phyloP scores from a whole-genome alignment of 139 green algal genomes.

The Zygnema cylindricum region DNA sequence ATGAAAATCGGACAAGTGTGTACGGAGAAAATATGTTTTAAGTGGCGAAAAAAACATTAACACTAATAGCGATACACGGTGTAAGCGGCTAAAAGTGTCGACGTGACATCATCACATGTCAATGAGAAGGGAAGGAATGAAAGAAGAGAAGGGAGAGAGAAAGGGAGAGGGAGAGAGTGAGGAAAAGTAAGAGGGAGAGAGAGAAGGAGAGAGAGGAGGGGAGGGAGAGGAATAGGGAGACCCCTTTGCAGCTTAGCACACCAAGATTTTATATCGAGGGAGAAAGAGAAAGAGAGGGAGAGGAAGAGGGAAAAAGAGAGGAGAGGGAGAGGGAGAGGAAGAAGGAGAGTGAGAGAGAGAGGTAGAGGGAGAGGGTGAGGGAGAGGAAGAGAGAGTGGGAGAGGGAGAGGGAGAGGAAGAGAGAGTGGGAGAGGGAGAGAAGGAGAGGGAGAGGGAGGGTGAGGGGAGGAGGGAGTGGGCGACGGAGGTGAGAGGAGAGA shows the following conservation, averaged over 20 bases:
- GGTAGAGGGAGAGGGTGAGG: background rate
- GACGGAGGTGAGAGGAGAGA: too few species aligned
- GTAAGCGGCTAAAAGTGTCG: too few species aligned
- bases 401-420: conserved; percentile 82
- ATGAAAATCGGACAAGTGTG: too few species aligned
- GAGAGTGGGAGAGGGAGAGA: conserved; percentile 95
- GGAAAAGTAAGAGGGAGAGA: background rate
- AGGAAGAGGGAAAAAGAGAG: background rate
- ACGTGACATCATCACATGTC: too few species aligned
- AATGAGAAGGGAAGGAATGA: too few species aligned
- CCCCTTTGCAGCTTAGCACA: background rate
- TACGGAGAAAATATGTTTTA: too few species aligned
- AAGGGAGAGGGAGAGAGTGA: background rate
- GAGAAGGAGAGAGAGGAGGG: background rate
- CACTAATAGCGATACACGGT: too few species aligned
- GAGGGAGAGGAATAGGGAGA: background rate
- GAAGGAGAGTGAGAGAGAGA: background rate
- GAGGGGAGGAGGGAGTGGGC: too few species aligned
- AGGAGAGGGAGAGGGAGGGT: conserved; percentile 97
- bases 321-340: background rate
- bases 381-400: background rate
- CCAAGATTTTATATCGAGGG: background rate
- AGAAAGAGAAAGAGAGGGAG: background rate
- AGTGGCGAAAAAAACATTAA: too few species aligned
- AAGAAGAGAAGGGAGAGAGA: background rate